phyloP scores from a whole-genome alignment of 2,329 filamentous ascomycete species.

The Akanthomyces muscarius region DNA sequence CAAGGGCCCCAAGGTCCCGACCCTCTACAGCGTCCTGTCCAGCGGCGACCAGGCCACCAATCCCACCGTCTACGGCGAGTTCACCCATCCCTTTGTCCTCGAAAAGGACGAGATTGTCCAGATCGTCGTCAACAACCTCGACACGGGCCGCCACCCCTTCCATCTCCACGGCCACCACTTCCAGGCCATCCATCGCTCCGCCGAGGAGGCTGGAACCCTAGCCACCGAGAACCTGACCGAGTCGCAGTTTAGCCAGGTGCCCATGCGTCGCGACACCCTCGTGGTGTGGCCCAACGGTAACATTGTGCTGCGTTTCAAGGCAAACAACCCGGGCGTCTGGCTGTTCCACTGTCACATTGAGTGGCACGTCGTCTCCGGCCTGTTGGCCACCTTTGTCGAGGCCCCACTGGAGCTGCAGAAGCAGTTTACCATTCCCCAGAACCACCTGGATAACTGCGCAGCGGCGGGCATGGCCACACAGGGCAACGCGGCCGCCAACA shows the following conservation, averaged over 20 bases:
- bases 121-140: conserved; percentile 72
- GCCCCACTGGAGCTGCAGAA: conserved; percentile 60
- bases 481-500: conserved; percentile 76
- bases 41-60: conserved; percentile 56
- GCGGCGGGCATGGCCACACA: conserved; percentile 44
- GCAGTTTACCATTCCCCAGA: conserved; percentile 53
- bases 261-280: conserved; percentile 66
- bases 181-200: conserved; percentile 60
- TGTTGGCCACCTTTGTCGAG: conserved; percentile 62
- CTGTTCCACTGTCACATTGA: conserved; percentile 79
- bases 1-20: conserved; percentile 68
- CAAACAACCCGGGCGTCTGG: conserved; percentile 67
- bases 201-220: conserved; percentile 55
- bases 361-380: conserved; percentile 68
- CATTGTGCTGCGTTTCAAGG: conserved; percentile 63
- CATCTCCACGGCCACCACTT: conserved; percentile 76
- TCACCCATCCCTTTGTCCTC: conserved; percentile 65
- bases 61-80: conserved; percentile 59
- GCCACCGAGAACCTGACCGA: conserved; percentile 42
- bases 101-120: conserved; percentile 65
- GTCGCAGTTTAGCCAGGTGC: conserved; percentile 47
- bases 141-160: conserved; percentile 69
- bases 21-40: conserved; percentile 71
- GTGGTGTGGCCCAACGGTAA: conserved; percentile 63
- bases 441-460: conserved; percentile 56